A percentile compares a stretch with the other conserved stretches of the same genome.
Conservation (phyloP, 495 filamentous ascomycete genomes). For the Hypoxylon subgilvum region DNA sequence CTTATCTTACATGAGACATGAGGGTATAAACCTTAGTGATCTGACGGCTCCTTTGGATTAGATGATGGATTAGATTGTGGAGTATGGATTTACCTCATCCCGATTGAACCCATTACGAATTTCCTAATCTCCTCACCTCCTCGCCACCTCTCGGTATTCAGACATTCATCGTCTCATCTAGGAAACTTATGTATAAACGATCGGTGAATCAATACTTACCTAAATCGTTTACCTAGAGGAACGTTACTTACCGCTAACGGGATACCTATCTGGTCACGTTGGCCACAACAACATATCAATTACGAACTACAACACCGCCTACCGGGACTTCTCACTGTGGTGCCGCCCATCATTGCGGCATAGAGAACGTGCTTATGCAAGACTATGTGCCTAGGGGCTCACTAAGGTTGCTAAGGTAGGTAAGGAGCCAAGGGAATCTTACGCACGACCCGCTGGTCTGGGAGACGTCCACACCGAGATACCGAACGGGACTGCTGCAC, state of each 20-base stretch:
- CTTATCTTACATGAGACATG: no score
- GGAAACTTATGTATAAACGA: no score
- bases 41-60: no score
- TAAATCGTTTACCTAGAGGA: no score
- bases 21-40: no score
- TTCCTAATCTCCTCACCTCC: no score
- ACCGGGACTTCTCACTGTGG: slow-evolving; percentile 6
- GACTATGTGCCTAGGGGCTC: not conserved
- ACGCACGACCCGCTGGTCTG: slow-evolving; percentile 33
- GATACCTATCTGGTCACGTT: not conserved
- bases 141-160: not conserved
- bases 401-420: not conserved
- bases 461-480: slow-evolving; percentile 32
- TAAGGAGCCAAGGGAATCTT: not conserved
- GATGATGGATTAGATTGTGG: no score
- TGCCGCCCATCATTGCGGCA: slow-evolving; percentile 24
- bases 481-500: slow-evolving; percentile 31
- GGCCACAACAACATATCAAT: slow-evolving; percentile 4
- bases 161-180: not conserved
- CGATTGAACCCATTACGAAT: no score
- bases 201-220: no score
- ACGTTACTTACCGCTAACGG: slow-evolving; percentile 13
- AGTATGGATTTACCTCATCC: no score
- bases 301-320: not conserved
- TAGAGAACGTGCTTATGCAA: slow-evolving; percentile 1